Evolutionary conservation across 768 basidiomycete species (phyloP), one percentile per base, ranked within the genome.

Genomic region (Rhizopogon rudus): DNA sequence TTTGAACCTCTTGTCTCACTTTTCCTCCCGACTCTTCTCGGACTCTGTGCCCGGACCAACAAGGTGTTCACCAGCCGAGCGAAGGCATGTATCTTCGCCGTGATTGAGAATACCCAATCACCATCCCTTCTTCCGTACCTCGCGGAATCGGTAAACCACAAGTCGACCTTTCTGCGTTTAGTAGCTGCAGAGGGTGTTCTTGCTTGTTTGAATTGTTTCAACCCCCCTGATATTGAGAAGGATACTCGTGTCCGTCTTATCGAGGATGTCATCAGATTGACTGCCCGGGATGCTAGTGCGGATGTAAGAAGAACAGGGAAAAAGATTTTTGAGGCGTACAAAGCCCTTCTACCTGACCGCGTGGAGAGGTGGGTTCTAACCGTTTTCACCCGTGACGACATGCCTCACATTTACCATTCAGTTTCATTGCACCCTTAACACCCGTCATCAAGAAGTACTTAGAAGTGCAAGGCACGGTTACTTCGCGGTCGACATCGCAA

Each of bases 381-480:
- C 25, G 17, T 17, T 16, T 52, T 16, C 48, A 51, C 17, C 56
- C 54, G 20, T 40, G 35, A 14, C 37, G n/a, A 37, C 14, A 51
- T 29, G 33, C 6, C 53, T 46, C 55, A 62, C 45, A 66, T 12
- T 39, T 44, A 5, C 40, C 44, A 29, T 51, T 16, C 57, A 93
- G 91, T 49, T 94, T 93, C 62, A 76, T 79, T 16, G 75, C 75
- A 3, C 89, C 89, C 13, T 75, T 94, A 12, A 84, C 87, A 6
- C 91, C 92, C 1, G 86, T 82, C 3, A 83, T 83, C 40, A 86
- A 81, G 62, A 91, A 88, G 69, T 90, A 90, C 63, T 78, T 93
- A 3, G 83, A 85, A 56, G 77, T 81, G 48, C 73, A 69, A 25
- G 53, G 52, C 25, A 55, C 35, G 16, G 37, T 25, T 37, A 3